Conservation (phyloP, 345 rosid genomes). For the Corymbia maculata region DNA sequence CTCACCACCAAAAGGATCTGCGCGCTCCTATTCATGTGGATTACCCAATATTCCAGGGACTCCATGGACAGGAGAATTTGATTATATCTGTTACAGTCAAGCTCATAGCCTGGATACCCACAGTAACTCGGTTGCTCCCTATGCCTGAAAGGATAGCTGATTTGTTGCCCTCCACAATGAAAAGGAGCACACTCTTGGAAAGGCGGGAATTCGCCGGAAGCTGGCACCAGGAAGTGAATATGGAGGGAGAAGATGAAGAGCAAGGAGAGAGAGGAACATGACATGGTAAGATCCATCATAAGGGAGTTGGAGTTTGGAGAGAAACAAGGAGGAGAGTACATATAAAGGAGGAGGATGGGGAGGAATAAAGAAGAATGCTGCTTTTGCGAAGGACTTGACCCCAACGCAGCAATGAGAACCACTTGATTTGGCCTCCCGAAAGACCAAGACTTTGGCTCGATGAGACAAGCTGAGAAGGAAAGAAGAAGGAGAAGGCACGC, state of each 20-base stretch:
- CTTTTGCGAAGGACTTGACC: too few relatives aligned
- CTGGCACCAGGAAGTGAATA: too few relatives aligned
- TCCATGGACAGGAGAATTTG: background rate
- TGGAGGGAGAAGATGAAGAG: too few relatives aligned
- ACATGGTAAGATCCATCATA: background rate
- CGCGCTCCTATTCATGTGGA: background rate
- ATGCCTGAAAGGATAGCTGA: too few relatives aligned
- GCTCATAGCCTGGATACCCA: background rate
- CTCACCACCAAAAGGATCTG: background rate
- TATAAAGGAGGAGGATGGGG: background rate
- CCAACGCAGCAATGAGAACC: background rate
- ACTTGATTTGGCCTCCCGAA: background rate
- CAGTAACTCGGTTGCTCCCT: accelerated
- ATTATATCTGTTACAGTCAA: accelerated
- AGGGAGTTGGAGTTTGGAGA: background rate
- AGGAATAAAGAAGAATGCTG: background rate
- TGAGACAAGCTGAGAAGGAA: background rate
- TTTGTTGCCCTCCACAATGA: background rate
- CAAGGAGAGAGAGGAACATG: too few relatives aligned
- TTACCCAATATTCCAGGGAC: background rate
- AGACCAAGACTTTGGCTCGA: too few relatives aligned
- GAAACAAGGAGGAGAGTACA: background rate
- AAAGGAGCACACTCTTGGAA: background rate
- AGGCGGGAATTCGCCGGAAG: background rate
- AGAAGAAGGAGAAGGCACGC: too few relatives aligned